phyloP scores from a whole-genome alignment of 305 asterid species.

The Rubia tinctorum region DNA sequence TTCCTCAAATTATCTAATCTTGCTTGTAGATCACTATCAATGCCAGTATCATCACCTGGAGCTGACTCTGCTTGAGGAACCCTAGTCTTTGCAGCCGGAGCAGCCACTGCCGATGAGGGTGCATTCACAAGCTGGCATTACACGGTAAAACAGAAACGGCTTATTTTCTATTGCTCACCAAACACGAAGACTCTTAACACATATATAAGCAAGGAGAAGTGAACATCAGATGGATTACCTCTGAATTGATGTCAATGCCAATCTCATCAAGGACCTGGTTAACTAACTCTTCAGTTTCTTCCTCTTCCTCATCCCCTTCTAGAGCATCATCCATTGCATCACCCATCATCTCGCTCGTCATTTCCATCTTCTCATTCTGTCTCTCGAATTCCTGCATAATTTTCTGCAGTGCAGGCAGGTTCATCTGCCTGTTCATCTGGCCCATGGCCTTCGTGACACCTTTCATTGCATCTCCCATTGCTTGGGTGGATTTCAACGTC shows the following conservation, averaged over 20 bases:
- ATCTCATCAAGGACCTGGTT: slow-evolving; percentile 98
- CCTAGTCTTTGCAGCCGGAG: slow-evolving; percentile 71
- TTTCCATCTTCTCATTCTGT: slow-evolving; percentile 99
- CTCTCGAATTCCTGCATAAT: slow-evolving; percentile 99
- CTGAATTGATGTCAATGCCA: slow-evolving; percentile 84
- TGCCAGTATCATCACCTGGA: slow-evolving; percentile 77
- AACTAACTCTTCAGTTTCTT: slow-evolving; percentile 96
- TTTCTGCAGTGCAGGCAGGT: slow-evolving; percentile 91
- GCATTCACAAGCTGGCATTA: slow-evolving; percentile 80
- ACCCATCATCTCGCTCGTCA: slow-evolving; percentile 16
- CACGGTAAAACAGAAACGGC: neutral
- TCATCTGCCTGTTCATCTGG: slow-evolving; percentile 98
- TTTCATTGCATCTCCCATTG: slow-evolving; percentile 99
- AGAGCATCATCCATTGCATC: slow-evolving; percentile 34
- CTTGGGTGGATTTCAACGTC: slow-evolving; percentile 98
- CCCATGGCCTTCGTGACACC: slow-evolving; percentile 99
- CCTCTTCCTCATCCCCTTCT: slow-evolving; percentile 99
- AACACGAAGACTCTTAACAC: neutral
- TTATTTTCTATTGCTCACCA: no score
- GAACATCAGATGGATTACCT: slow-evolving; percentile 46
- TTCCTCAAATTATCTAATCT: slow-evolving; percentile 68
- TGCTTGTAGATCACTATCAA: slow-evolving; percentile 97
- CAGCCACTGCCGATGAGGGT: slow-evolving; percentile 87
- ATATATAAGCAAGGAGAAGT: neutral
- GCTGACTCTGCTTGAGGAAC: slow-evolving; percentile 94